Conservation (phyloP, 495 filamentous ascomycete genomes). For the Staphylotrichum tortipilum region DNA sequence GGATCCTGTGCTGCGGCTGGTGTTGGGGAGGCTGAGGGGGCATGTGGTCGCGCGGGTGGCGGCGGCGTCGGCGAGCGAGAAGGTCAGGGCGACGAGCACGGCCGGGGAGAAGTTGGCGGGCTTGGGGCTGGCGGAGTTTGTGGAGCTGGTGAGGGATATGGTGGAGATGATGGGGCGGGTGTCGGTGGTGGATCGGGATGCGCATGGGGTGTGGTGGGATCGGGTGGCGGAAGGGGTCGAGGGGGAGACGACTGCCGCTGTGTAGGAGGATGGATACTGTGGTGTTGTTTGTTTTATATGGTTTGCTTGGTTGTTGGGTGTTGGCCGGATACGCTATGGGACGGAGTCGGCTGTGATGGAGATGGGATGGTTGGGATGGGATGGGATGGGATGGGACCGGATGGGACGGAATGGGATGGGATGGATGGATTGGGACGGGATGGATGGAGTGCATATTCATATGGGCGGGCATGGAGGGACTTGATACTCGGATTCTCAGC, state of each 20-base stretch:
- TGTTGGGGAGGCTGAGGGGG: slow-evolving; percentile 62
- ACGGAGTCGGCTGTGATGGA: background rate
- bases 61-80: slow-evolving; percentile 68
- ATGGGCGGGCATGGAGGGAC: background rate
- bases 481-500: background rate
- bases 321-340: background rate
- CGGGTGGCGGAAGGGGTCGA: slow-evolving; percentile 44
- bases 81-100: slow-evolving; percentile 68
- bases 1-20: slow-evolving; percentile 73
- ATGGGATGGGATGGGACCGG: too few species aligned
- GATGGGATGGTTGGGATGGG: background rate
- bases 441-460: background rate
- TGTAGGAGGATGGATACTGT: background rate
- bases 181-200: slow-evolving; percentile 67
- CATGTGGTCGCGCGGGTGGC: slow-evolving; percentile 72
- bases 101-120: slow-evolving; percentile 75
- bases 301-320: background rate
- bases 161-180: slow-evolving; percentile 72
- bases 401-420: background rate
- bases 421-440: too few species aligned
- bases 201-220: slow-evolving; percentile 78
- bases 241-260: slow-evolving; percentile 16
- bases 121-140: slow-evolving; percentile 80
- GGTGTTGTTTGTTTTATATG: background rate
- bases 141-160: slow-evolving; percentile 70